Conservation (phyloP, 768 basidiomycete species). For the Boletus insuetus region DNA sequence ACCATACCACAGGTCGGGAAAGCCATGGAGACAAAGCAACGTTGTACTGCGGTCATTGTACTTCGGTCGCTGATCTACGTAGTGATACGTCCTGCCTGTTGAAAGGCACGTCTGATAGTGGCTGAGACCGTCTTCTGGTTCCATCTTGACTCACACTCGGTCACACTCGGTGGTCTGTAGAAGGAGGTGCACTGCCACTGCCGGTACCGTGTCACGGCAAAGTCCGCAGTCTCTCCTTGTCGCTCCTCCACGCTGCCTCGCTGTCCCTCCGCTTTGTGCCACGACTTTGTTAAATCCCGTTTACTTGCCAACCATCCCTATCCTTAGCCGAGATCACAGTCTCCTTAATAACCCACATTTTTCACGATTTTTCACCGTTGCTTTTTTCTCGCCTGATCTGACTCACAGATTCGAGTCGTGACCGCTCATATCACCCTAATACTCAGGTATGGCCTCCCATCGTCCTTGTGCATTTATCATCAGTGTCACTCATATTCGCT, state of each 20-base stretch:
- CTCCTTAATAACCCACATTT: constrained; percentile 3
- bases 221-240: constrained; percentile 30
- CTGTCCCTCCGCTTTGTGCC: constrained; percentile 14
- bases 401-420: constrained; percentile 20
- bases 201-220: constrained; percentile 30
- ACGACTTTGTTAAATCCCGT: constrained; percentile 4
- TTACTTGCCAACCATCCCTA: constrained; percentile 8
- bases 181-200: constrained; percentile 14
- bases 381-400: constrained; percentile 27
- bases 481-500: constrained; percentile 2
- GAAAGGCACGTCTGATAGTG: constrained; percentile 50
- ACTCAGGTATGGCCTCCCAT: neutral
- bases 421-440: constrained; percentile 24
- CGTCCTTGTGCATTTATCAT: neutral
- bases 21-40: constrained; percentile 76
- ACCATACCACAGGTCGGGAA: constrained; percentile 73
- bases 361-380: constrained; percentile 16
- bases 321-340: constrained; percentile 14
- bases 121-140: constrained; percentile 12
- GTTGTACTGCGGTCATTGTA: constrained; percentile 41
- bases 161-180: no score
- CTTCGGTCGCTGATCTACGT: constrained; percentile 64
- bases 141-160: constrained; percentile 11
- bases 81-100: constrained; percentile 66
- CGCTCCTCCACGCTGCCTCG: constrained; percentile 23